phyloP scores from a whole-genome alignment of 768 basidiomycete species.

The Terana coerulea region DNA sequence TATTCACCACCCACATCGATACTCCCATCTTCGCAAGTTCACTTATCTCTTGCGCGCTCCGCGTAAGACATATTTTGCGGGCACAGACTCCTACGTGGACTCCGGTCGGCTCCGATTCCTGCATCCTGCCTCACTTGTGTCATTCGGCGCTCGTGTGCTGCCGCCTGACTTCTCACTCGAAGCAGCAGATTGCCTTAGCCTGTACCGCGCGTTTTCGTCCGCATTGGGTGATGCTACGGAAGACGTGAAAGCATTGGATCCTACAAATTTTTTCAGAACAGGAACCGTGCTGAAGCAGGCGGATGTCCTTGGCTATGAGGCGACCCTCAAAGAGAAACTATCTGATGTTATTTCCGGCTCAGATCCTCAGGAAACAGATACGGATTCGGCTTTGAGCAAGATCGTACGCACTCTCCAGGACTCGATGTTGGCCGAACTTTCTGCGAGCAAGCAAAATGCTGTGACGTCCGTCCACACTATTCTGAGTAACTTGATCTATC shows the following conservation, averaged over 20 bases:
- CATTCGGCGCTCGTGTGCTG: slow-evolving; percentile 44
- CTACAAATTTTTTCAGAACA: slow-evolving; percentile 41
- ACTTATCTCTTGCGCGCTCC: slow-evolving; percentile 40
- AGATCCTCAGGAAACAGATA: slow-evolving; percentile 33
- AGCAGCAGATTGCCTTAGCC: slow-evolving; percentile 47
- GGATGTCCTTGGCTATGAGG: slow-evolving; percentile 60
- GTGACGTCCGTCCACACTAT: slow-evolving; percentile 32
- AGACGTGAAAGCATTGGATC: slow-evolving; percentile 36
- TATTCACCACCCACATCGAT: slow-evolving; percentile 63
- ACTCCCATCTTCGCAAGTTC: slow-evolving; percentile 71
- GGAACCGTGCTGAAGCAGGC: slow-evolving; percentile 46
- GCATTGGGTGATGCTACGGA: slow-evolving; percentile 8
- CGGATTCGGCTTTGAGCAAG: slow-evolving; percentile 29
- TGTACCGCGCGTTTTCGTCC: slow-evolving; percentile 43
- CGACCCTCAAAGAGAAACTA: slow-evolving; percentile 43
- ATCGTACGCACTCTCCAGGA: slow-evolving; percentile 43
- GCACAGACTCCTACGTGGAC: slow-evolving; percentile 34
- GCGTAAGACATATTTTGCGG: slow-evolving; percentile 28
- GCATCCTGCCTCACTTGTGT: slow-evolving; percentile 61
- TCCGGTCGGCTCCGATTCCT: slow-evolving; percentile 47
- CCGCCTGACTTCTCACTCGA: slow-evolving; percentile 66
- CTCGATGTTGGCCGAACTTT: slow-evolving; percentile 24
- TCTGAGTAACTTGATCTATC: slow-evolving; percentile 41
- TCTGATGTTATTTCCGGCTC: slow-evolving; percentile 32
- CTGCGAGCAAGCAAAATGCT: slow-evolving; percentile 25